Base-by-base conservation (phyloP, 345 rosid genomes). In the Salix udensis region DNA sequence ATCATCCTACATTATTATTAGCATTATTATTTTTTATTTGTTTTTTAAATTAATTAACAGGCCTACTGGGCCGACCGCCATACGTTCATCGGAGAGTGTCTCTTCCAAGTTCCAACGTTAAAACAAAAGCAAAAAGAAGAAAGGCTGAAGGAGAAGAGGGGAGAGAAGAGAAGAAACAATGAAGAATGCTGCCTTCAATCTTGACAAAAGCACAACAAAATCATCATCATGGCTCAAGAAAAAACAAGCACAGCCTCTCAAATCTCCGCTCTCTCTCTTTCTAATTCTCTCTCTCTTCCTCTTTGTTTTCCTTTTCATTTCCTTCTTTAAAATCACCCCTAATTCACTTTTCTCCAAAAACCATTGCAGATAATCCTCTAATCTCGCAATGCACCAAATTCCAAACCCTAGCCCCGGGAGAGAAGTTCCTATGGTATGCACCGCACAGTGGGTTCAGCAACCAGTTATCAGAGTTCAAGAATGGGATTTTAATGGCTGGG, bases 371-470 rank as follows among this genome's bases (percentile, higher is more conserved):
- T 19, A 79, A 76, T 79, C 74, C 82, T 58, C 80, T 75, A 24
- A 77, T 74, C 80, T 77, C 92, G 13, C 88, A 80, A 67, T 89
- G 92, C 87, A 75, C 42, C 67, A 55, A 53, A 30, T 34, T 65
- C 68, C 65, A 68, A 14, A 0, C 81, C 6, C 80, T 67, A 21
- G 18, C 73, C 68, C 68, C 66, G 5, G 86, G 79, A 13, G 86
- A 86, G 73, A 90, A 75, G 26, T 93, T 92, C 82, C 86, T 93
- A 10, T 89, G 84, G 85, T 93, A 92, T 76, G 89, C 97, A 16
- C 98, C 98, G 0, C 99, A 93, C 85, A 96, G 98, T 71, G 98
- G 99, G 75, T 93, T 96, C 85, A 92, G 94, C 84, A 93, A 96
- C 83, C 99, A 96, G 91, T 87, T 93, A 0, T 89, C 96, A 4